phyloP scores from a whole-genome alignment of 2,329 filamentous ascomycete genomes.

The Cercospora sp. region DNA sequence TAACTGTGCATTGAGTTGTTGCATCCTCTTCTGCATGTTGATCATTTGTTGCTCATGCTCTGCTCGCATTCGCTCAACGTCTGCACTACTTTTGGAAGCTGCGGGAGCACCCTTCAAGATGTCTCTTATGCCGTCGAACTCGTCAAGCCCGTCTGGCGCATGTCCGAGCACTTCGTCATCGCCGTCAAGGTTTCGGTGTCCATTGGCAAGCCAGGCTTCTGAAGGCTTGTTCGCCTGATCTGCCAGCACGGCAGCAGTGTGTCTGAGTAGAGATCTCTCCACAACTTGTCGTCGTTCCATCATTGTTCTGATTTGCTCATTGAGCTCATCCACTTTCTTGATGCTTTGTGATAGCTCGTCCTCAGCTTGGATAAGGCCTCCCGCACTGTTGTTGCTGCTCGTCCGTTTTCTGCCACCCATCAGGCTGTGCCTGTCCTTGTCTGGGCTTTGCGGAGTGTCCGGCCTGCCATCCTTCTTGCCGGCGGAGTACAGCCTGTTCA shows the following conservation, averaged over 20 bases:
- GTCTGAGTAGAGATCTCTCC: conserved; percentile 75
- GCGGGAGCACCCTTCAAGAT: conserved; percentile 33
- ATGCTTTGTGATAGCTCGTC: conserved; percentile 72
- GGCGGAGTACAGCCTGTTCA: conserved; percentile 72
- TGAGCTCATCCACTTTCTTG: conserved; percentile 81
- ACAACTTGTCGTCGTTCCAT: conserved; percentile 75
- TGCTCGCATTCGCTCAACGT: conserved; percentile 19
- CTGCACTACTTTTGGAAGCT: conserved; percentile 23
- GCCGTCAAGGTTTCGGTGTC: conserved; percentile 23
- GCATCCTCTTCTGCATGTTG: conserved; percentile 35
- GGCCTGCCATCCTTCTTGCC: conserved; percentile 51
- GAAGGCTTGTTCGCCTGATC: conserved; percentile 59
- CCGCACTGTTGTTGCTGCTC: conserved; percentile 48
- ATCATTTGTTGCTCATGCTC: conserved; percentile 35
- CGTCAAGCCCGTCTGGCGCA: conserved; percentile 42
- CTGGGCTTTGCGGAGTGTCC: conserved; percentile 47
- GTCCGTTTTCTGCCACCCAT: conserved; percentile 31
- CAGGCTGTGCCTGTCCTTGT: conserved; percentile 55
- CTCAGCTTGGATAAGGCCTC: conserved; percentile 59
- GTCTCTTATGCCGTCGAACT: conserved; percentile 54
- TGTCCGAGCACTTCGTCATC: conserved; percentile 28
- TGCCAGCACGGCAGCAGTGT: conserved; percentile 87
- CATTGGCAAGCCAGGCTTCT: conserved; percentile 20
- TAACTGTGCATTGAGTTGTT: conserved; percentile 38
- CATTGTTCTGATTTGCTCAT: conserved; percentile 74